Base-by-base conservation (phyloP, 352 stramenopile genomes). In the Thalassiosira hispida region DNA sequence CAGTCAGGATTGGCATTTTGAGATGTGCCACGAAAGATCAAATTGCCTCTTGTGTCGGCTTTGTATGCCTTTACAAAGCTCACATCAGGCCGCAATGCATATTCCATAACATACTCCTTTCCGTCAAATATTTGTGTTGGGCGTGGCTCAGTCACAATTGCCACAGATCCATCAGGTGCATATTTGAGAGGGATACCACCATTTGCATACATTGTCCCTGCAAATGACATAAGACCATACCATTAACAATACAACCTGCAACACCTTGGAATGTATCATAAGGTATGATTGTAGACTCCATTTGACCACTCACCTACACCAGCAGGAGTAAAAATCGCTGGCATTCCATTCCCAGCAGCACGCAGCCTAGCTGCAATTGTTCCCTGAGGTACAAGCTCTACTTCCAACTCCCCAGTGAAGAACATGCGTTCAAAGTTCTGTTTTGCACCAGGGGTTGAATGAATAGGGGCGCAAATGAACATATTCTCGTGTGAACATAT, bases 351-450 rank as follows among this genome's bases (percentile, higher is more conserved):
- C 4, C 97, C 96, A 42, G 94, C 96, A 9, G 96, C 95, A 40
- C 95, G 90, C 31, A 98, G 92, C 47, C 96, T 90, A 73, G 97
- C 95, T 2, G 97, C 96, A 18, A 99, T 87, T 0, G 97, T 98
- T 65, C 97, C 96, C 86, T 98, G 96, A 1, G 97, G 97, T n/a
- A 95, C 98, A 20, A 99, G 89, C 81, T 99, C 97, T n/a, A 99
- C 95, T 84, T 98, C 95, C 20, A 98, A 81, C 62, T 96, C 61
- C 11, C 95, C 96, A 33, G 90, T 96, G 27, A 98, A 91, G 77
- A 97, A 97, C 64, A 81, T 80, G 47, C 85, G 35, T 80, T 91
- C 86, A 38, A 93, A 81, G 57, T 81, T 78, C 71, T 79, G 14
- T 42, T 42, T 62, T 18, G 40, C 9, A 53, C 9, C 53, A 22